phyloP scores from a whole-genome alignment of 257 asterid species.

The Jacaranda mimosifolia region DNA sequence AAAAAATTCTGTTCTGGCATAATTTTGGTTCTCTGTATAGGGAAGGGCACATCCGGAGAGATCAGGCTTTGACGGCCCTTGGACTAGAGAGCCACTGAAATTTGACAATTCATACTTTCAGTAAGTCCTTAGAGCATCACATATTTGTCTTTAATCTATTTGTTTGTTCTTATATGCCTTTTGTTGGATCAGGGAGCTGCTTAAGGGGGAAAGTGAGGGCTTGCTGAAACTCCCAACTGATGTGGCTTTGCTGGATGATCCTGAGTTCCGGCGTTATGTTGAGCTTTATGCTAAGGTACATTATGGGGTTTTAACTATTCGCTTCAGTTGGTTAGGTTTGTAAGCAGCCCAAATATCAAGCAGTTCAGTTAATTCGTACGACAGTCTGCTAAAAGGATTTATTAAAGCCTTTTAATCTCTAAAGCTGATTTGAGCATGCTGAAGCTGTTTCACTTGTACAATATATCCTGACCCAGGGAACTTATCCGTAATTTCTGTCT shows the following conservation, averaged over 20 bases:
- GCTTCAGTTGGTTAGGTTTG: conserved; percentile 1
- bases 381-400: conserved; percentile 20
- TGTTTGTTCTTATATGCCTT: conserved; percentile 33
- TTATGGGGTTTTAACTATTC: conserved; percentile 11
- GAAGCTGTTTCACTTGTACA: conserved; percentile 11
- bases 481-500: conserved; percentile 7
- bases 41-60: conserved; percentile 99
- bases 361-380: neutral
- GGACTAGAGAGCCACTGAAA: conserved; percentile 92
- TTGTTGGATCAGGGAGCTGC: conserved; percentile 74
- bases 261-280: conserved; percentile 74
- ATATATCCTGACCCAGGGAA: neutral
- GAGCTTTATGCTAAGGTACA: conserved; percentile 94
- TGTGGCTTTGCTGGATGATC: conserved; percentile 82
- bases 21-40: conserved; percentile 45
- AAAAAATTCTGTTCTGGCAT: neutral
- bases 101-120: conserved; percentile 91
- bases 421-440: conserved; percentile 12
- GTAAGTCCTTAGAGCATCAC: conserved; percentile 56
- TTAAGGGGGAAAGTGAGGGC: conserved; percentile 84
- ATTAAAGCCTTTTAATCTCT: conserved; percentile 22
- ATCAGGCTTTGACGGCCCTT: conserved; percentile 95
- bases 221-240: conserved; percentile 90
- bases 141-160: conserved; percentile 9
- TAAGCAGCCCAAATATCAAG: conserved; percentile 16